Percentiles rank a stretch among this genome's conserved stretches.
These are phyloP conservation scores for Fonsecaea multimorphosa DNA, from an alignment of 2,329 filamentous ascomycete species.

Conservation along the genomic window DNA sequence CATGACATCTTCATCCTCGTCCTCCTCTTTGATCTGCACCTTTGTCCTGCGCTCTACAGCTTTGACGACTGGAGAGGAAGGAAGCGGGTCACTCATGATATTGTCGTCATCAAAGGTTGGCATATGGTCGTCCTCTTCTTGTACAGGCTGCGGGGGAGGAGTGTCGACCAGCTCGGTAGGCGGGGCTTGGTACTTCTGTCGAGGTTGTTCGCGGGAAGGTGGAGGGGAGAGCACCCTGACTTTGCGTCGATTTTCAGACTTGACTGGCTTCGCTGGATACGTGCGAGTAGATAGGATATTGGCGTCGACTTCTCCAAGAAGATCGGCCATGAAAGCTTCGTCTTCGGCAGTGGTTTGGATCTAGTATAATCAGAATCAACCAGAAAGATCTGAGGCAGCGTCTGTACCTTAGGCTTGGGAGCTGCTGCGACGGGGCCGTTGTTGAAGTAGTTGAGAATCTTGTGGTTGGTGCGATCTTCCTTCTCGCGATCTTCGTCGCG, in stretches of 20 bases:
- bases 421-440: conserved; percentile 70
- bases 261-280: conserved; percentile 67
- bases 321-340: conserved; percentile 80
- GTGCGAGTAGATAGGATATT: conserved; percentile 67
- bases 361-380: conserved; percentile 25
- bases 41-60: conserved; percentile 73
- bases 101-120: conserved; percentile 71
- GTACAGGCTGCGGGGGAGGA: conserved; percentile 47
- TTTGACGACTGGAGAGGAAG: conserved; percentile 85
- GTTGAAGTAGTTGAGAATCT: conserved; percentile 94
- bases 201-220: conserved; percentile 58
- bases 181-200: conserved; percentile 29
- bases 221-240: conserved; percentile 80
- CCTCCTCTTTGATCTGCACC: conserved; percentile 66
- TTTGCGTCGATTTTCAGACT: conserved; percentile 78
- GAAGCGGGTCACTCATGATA: conserved; percentile 84
- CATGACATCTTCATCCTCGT: conserved; percentile 80
- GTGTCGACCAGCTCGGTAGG: conserved; percentile 56
- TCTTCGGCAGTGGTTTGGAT: conserved; percentile 77
- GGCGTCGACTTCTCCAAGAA: conserved; percentile 86
- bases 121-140: conserved; percentile 63
- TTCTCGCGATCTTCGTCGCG: conserved; percentile 85
- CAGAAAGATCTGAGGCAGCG: background rate
- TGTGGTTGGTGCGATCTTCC: conserved; percentile 83
- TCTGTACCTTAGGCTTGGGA: conserved; percentile 77